Evolutionary conservation across 768 basidiomycete genomes (phyloP).

Genomic region (Xerocomus potaroensis): DNA sequence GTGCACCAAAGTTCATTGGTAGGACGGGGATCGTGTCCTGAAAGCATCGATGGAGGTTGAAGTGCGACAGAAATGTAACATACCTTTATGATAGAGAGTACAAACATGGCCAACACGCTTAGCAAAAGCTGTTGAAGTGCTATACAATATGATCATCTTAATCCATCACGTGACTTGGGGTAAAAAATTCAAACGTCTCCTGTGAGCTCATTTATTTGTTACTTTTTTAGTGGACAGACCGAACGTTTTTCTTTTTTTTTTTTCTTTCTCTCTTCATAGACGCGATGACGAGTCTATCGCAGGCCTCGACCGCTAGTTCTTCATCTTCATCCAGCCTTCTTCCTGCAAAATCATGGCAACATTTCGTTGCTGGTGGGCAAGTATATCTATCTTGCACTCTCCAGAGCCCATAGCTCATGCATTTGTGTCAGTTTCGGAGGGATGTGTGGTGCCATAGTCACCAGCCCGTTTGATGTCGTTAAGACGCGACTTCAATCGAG

Average conservation of each 20-base stretch:
- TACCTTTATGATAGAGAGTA: slow-evolving; percentile 44
- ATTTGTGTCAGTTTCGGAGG: slow-evolving; percentile 71
- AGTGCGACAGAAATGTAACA: neutral
- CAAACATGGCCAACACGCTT: no score
- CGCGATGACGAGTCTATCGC: slow-evolving; percentile 11
- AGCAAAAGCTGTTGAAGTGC: no score
- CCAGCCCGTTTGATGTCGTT: slow-evolving; percentile 96
- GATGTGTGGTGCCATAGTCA: slow-evolving; percentile 96
- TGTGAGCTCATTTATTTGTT: no score
- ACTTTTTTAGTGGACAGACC: no score
- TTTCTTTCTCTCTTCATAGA: slow-evolving; percentile 1
- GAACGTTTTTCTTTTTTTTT: no score
- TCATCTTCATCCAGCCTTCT: slow-evolving; percentile 38
- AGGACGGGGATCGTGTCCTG: slow-evolving; percentile 92
- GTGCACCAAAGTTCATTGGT: slow-evolving; percentile 78
- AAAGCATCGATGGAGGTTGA: neutral
- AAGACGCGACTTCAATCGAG: slow-evolving; percentile 95
- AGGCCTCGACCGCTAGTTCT: slow-evolving; percentile 18
- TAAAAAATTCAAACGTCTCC: no score
- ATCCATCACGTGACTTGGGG: slow-evolving; percentile 18
- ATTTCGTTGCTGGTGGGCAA: slow-evolving; percentile 85
- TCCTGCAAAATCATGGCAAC: slow-evolving; percentile 77
- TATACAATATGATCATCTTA: no score
- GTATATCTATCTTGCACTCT: slow-evolving; percentile 23
- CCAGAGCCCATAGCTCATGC: slow-evolving; percentile 4